phyloP scores from a whole-genome alignment of 2,329 filamentous ascomycete genomes.

The Mollisia scopiformis region DNA sequence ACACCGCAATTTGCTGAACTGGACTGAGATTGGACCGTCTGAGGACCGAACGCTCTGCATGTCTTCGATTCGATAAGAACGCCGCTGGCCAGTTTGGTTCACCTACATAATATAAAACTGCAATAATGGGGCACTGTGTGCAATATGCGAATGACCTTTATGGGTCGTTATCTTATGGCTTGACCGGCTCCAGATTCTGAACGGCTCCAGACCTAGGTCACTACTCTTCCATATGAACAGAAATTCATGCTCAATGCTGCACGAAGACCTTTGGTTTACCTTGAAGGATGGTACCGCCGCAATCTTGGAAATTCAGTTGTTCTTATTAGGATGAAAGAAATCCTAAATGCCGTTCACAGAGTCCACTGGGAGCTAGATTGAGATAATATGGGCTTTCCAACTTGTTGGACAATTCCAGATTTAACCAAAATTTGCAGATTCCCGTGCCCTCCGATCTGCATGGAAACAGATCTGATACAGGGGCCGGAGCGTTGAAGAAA shows the following conservation, averaged over 20 bases:
- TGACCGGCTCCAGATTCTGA: not conserved
- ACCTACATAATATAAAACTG: not conserved
- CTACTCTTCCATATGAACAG: not conserved
- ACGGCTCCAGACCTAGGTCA: not conserved
- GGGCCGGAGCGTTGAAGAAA: not conserved
- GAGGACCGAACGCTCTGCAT: not conserved
- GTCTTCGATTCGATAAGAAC: not conserved
- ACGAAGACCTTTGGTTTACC: too few species aligned
- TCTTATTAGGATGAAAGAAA: not conserved
- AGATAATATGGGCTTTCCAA: not conserved
- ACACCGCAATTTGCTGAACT: not conserved
- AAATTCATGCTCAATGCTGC: too few species aligned
- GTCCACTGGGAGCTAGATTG: not conserved
- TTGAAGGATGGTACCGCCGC: not conserved
- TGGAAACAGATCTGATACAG: slow-evolving; percentile 11
- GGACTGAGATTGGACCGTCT: not conserved
- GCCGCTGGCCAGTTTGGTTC: not conserved
- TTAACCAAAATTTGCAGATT: slow-evolving; percentile 8
- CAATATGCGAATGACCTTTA: too few species aligned
- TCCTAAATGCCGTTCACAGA: not conserved
- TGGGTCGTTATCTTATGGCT: not conserved
- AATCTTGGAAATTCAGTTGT: not conserved
- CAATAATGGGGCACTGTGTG: not conserved
- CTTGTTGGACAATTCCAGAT: not conserved
- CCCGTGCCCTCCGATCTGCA: slow-evolving; percentile 3